Evolutionary conservation across 2,329 filamentous ascomycete genomes (phyloP).

Genomic region (Falciphora oryzae): DNA sequence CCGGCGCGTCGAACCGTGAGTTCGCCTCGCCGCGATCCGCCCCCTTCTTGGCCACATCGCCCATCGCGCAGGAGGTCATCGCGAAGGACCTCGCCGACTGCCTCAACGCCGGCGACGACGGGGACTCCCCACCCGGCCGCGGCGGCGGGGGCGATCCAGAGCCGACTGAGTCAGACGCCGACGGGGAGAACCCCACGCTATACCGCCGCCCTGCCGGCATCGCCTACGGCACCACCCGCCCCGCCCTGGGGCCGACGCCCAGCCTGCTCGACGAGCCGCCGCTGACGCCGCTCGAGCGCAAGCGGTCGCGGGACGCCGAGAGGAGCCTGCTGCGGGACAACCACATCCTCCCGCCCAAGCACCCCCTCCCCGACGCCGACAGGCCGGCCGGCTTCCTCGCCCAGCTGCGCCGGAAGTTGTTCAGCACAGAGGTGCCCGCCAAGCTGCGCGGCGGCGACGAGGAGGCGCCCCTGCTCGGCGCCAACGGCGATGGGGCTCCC

Average conservation of each 20-base stretch:
- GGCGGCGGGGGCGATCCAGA: constrained; percentile 19
- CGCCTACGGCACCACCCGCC: constrained; percentile 64
- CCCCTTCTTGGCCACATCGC: constrained; percentile 35
- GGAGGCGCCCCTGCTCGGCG: constrained; percentile 34
- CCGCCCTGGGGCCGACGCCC: constrained; percentile 57
- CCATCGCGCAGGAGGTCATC: constrained; percentile 59
- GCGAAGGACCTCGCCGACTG: constrained; percentile 62
- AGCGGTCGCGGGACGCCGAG: constrained; percentile 52
- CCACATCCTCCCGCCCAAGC: constrained; percentile 58
- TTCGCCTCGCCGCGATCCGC: constrained; percentile 48
- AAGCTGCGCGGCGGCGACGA: constrained; percentile 33
- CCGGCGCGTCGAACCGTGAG: constrained; percentile 7
- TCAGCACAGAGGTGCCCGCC: constrained; percentile 49
- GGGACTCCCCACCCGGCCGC: constrained; percentile 1
- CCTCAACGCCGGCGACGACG: constrained; percentile 45
- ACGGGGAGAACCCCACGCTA: constrained; percentile 34
- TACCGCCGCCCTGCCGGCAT: constrained; percentile 77
- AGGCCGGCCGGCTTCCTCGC: constrained; percentile 27
- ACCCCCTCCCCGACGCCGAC: constrained; percentile 25
- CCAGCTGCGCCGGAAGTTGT: constrained; percentile 37
- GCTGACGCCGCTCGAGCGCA: constrained; percentile 49
- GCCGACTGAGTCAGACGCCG: constrained; percentile 31
- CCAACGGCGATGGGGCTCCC: constrained; percentile 21
- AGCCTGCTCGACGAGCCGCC: constrained; percentile 33
- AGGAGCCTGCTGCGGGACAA: constrained; percentile 59